A percentile compares a stretch with the other conserved stretches of the same genome.
These are phyloP conservation scores for Annulohypoxylon truncatum DNA, from an alignment of 2,329 filamentous ascomycete genomes.

Conservation along the genomic window DNA sequence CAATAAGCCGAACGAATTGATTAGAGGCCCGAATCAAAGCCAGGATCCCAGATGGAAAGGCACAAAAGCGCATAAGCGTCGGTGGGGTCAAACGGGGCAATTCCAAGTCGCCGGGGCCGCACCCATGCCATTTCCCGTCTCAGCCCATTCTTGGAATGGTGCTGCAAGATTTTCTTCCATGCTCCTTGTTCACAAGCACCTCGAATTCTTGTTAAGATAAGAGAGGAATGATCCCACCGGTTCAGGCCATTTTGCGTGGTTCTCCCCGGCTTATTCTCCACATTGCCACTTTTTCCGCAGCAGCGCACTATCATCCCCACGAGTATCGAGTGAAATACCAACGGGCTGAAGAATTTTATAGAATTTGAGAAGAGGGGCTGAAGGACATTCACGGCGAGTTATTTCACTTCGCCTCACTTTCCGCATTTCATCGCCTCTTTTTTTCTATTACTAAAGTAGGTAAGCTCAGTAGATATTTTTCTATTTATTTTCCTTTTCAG, in stretches of 20 bases:
- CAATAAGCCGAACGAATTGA: constrained; percentile 8
- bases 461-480: neutral
- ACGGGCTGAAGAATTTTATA: constrained; percentile 3
- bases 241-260: neutral
- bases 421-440: neutral
- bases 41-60: neutral
- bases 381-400: neutral
- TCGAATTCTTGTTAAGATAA: constrained; percentile 40
- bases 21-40: neutral
- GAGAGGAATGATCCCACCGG: constrained; percentile 5
- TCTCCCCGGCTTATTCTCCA: constrained; percentile 8
- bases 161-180: constrained; percentile 8
- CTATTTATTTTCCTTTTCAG: neutral
- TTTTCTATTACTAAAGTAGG: neutral
- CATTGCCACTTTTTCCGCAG: constrained; percentile 8
- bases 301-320: constrained; percentile 25
- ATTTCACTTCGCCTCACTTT: constrained; percentile 37
- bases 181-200: constrained; percentile 20
- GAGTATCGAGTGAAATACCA: constrained; percentile 9
- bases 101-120: constrained; percentile 34
- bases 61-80: constrained; percentile 17
- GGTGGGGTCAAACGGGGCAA: constrained; percentile 29
- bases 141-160: constrained; percentile 20
- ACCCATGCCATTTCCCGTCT: constrained; percentile 14
- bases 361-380: constrained; percentile 22